Base-by-base conservation (phyloP, 2,329 filamentous ascomycete genomes). In the Penicillium sp. region DNA sequence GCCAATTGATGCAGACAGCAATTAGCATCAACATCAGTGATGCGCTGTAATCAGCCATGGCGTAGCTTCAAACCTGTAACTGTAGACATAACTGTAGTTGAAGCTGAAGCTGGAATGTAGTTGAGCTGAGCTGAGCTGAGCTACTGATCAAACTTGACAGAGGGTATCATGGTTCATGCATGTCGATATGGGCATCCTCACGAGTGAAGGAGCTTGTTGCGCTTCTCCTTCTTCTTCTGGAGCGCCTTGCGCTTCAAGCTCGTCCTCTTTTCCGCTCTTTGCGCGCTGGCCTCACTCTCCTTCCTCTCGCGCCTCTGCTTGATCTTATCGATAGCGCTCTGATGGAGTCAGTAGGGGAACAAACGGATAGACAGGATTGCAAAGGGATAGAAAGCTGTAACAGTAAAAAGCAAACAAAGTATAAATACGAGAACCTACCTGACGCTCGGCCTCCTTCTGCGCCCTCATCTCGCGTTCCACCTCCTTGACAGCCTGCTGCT, bases 391-490 rank as follows among this genome's bases (percentile, higher is more conserved):
- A 18, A 34, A 46, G 30, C 3, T 34, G 26, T 29, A 27, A 15
- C 15, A 46, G 18, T 9, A 15, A 40, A 44, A 7, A 29, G 10
- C 9, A 15, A 17, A 6, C 20, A 26, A 24, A 29, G 23, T 15
- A 12, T 21, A n/a, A 8, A 20, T 29, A 20, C 29, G 44, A 21
- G 12, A 26, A 43, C 82, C 56, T 74, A 94, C 91, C 80, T 93
- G 80, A 75, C 91, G 83, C 73, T 88, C 88, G n/a, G 88, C 84
- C 69, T 96, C 91, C 76, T 96, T 97, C 77, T 97, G 94, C 0
- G 91, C 90, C 78, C 93, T 95, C 85, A 99, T 85, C 73, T 97
- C 91, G 75, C 90, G 92, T 77, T 97, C 94, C 68, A 91, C 91
- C 29, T 91, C 90, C 78, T 97, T 97, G 64, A 89, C 84, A n/a